These are phyloP conservation scores for Tylopilus sp. DNA, from an alignment of 768 basidiomycete species.

Conservation along the genomic window DNA sequence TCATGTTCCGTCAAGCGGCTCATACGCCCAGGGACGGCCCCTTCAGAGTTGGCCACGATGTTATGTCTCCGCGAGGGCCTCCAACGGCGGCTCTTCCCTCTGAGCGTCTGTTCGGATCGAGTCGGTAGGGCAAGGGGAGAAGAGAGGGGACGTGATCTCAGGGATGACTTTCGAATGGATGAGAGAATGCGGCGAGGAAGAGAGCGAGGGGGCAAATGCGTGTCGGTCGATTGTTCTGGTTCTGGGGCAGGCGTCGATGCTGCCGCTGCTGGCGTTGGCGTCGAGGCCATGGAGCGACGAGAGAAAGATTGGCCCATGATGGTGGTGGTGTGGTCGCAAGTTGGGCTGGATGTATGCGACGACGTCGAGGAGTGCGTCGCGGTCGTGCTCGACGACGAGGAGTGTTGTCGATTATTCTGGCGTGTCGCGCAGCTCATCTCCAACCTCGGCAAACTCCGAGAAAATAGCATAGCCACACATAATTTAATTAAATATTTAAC, in stretches of 20 bases:
- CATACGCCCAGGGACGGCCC: constrained; percentile 15
- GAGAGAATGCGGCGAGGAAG: constrained; percentile 37
- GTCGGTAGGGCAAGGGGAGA: constrained; percentile 20
- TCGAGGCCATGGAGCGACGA: constrained; percentile 22
- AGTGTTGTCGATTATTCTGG: constrained; percentile 24
- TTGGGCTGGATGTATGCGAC: not conserved
- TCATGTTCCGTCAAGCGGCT: constrained; percentile 22
- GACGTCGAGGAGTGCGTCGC: constrained; percentile 8
- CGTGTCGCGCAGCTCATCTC: constrained; percentile 26
- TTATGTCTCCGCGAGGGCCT: constrained; percentile 20
- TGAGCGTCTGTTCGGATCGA: constrained; percentile 26
- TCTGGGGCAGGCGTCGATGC: constrained; percentile 4
- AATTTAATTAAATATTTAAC: constrained; percentile 7
- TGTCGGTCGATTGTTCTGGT: constrained; percentile 4
- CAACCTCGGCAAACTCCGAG: constrained; percentile 21
- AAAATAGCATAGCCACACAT: constrained; percentile 16
- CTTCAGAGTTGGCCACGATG: constrained; percentile 9
- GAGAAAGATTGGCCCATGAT: constrained; percentile 33
- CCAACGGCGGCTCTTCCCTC: constrained; percentile 28
- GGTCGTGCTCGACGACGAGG: constrained; percentile 14
- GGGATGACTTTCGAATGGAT: constrained; percentile 25
- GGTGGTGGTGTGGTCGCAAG: not conserved
- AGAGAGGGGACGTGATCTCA: constrained; percentile 13
- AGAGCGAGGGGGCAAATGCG: constrained; percentile 7
- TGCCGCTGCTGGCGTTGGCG: constrained; percentile 3